A percentile compares a stretch with the other conserved stretches of the same genome.
Evolutionary conservation across 495 filamentous ascomycete species (phyloP).

Genomic region (Penicillium bovifimosum): DNA sequence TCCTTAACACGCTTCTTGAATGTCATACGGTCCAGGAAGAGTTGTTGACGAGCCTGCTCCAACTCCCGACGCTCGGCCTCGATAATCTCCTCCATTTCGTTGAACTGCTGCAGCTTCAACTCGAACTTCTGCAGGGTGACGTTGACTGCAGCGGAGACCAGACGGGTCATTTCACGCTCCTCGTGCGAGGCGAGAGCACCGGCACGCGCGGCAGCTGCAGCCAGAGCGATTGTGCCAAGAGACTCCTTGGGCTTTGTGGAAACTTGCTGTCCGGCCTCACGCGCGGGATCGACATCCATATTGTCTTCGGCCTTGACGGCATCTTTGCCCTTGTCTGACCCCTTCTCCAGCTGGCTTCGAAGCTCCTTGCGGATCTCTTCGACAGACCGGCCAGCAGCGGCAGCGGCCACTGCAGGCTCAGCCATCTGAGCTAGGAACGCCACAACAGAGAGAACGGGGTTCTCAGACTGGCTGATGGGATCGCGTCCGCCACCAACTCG

Average conservation of each 20-base stretch:
- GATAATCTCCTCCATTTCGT: constrained; percentile 87
- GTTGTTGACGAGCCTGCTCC: constrained; percentile 81
- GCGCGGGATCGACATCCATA: constrained; percentile 59
- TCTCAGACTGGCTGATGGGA: constrained; percentile 84
- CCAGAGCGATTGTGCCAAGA: constrained; percentile 73
- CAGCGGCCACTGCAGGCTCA: constrained; percentile 81
- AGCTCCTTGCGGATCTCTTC: constrained; percentile 76
- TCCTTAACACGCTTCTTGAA: constrained; percentile 84
- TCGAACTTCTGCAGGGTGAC: constrained; percentile 77
- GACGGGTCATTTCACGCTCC: constrained; percentile 90
- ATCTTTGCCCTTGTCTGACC: constrained; percentile 47
- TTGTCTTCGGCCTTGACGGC: constrained; percentile 58
- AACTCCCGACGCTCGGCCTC: constrained; percentile 90
- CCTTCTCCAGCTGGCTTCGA: constrained; percentile 65
- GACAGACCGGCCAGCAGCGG: constrained; percentile 77
- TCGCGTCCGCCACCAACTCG: constrained; percentile 66
- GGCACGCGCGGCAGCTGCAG: constrained; percentile 76
- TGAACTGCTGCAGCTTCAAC: constrained; percentile 85
- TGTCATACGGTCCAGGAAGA: constrained; percentile 84
- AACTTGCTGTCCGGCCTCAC: constrained; percentile 22
- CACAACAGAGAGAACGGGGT: constrained; percentile 91
- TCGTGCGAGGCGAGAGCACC: constrained; percentile 88
- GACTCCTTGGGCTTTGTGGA: constrained; percentile 38
- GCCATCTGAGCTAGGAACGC: constrained; percentile 85
- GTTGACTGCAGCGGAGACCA: constrained; percentile 82